phyloP scores from a whole-genome alignment of 306 rosid species.

The Cucumis hystrix region DNA sequence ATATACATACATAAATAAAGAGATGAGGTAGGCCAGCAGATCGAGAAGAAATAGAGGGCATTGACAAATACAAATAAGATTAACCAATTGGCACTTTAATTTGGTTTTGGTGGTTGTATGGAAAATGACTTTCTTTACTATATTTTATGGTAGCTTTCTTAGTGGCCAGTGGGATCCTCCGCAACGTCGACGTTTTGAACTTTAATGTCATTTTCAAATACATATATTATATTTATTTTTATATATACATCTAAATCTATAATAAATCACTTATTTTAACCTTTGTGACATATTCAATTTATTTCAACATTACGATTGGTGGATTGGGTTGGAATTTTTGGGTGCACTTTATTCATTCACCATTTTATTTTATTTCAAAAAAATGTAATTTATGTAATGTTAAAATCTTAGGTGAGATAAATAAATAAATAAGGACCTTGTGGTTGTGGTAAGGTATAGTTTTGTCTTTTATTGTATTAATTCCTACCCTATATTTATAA shows the following conservation, averaged over 20 bases:
- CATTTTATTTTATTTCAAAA: not conserved
- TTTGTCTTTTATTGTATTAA: not conserved
- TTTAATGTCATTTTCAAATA: not conserved
- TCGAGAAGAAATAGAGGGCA: not conserved
- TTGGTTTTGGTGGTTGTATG: conserved; percentile 32
- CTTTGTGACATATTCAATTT: not conserved
- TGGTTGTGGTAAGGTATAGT: not conserved
- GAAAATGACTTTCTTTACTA: conserved; percentile 17
- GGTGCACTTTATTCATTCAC: not conserved
- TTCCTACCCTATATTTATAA: not conserved
- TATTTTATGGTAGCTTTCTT: conserved; percentile 6
- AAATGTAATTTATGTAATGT: not conserved
- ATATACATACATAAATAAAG: not conserved
- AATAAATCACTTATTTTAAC: not conserved
- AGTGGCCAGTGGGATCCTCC: conserved; percentile 5
- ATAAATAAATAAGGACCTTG: not conserved
- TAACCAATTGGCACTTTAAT: conserved; percentile 28
- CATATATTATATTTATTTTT: no score
- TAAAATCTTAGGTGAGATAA: not conserved
- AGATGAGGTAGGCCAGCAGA: not conserved
- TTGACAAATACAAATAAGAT: conserved; percentile 27
- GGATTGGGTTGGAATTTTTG: conserved; percentile 2
- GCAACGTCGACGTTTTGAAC: not conserved
- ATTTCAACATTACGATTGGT: not conserved
- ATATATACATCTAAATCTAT: no score